phyloP scores from a whole-genome alignment of 1,284 basidiomycete species.

The Gymnopus androsaceus region DNA sequence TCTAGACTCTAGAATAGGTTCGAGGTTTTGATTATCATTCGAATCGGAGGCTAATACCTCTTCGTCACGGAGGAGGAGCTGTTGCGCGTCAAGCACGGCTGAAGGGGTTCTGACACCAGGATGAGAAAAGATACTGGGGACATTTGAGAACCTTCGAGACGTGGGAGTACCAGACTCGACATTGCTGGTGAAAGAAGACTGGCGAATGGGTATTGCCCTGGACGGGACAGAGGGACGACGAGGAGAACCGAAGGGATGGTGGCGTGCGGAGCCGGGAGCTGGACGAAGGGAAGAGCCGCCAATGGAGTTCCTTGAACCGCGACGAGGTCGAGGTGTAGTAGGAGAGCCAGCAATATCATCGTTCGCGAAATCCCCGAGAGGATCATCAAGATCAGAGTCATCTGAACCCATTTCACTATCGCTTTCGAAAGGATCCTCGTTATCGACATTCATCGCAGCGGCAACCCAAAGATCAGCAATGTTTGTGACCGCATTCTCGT shows the following conservation, averaged over 20 bases:
- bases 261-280: slow-evolving; percentile 14
- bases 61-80: slow-evolving; percentile 46
- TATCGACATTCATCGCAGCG: slow-evolving; percentile 88
- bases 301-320: neutral
- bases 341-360: slow-evolving; percentile 1
- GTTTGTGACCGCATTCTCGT: slow-evolving; percentile 86
- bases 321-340: slow-evolving; percentile 7
- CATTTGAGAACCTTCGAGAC: slow-evolving; percentile 47
- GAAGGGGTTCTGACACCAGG: slow-evolving; percentile 74
- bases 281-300: neutral
- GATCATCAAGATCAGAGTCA: slow-evolving; percentile 25
- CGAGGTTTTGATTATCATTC: slow-evolving; percentile 39
- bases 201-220: slow-evolving; percentile 25
- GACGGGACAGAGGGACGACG: slow-evolving; percentile 34
- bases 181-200: slow-evolving; percentile 35
- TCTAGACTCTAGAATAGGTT: slow-evolving; percentile 55
- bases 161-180: slow-evolving; percentile 33
- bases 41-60: slow-evolving; percentile 28
- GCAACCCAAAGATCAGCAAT: slow-evolving; percentile 94
- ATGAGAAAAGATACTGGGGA: slow-evolving; percentile 80
- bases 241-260: slow-evolving; percentile 25
- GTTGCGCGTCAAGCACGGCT: slow-evolving; percentile 70
- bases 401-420: slow-evolving; percentile 34
- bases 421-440: slow-evolving; percentile 72
- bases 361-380: neutral